Base-by-base conservation (phyloP, 2,329 filamentous ascomycete genomes). In the Pyricularia pennisetigena region DNA sequence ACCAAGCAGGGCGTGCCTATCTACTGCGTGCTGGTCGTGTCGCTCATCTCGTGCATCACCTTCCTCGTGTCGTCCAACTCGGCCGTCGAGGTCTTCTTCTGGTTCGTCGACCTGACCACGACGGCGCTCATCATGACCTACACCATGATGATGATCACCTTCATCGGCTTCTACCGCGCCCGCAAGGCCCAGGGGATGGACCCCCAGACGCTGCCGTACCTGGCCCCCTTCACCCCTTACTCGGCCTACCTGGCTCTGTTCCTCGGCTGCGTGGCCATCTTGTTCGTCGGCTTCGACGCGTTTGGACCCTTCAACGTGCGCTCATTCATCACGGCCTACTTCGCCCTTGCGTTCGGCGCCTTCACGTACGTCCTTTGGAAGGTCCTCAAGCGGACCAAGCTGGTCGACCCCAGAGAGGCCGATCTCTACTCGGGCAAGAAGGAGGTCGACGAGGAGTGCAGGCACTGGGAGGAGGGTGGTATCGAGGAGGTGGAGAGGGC, bases 361-460 rank as follows among this genome's bases (percentile, higher is more conserved):
- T 70, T 74, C 16, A 76, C 89, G 26, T 88, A 83, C 72, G 64
- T 87, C 7, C 82, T 81, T 2, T 89, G 86, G 85, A 90, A 90
- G 75, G 24, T 87, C 3, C 64, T 83, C 70, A 84, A 86, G 74
- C 80, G 79, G 73, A 86, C 85, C 0, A 85, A 83, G 70, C 80
- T 79, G 70, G 74, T 81, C 65, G 79, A 78, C 65, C 77, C 82
- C 0, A 75, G 82, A 16, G 83, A 88, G 35, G 81, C 84, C 0
- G 86, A 89, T 75, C 73, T 89, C 35, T 74, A 80, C 29, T 80
- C 82, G 26, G 86, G 85, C 70, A 74, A 87, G n/a, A 83, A 82
- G 4, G 85, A 87, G 73, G 85, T 89, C 70, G 86, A 87, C 65
- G 83, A 85, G 71, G 70, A 72, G 66, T 67, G 67, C 63, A 68